Evolutionary conservation across 441 rosid species (phyloP).

Genomic region (Brassica balearica): DNA sequence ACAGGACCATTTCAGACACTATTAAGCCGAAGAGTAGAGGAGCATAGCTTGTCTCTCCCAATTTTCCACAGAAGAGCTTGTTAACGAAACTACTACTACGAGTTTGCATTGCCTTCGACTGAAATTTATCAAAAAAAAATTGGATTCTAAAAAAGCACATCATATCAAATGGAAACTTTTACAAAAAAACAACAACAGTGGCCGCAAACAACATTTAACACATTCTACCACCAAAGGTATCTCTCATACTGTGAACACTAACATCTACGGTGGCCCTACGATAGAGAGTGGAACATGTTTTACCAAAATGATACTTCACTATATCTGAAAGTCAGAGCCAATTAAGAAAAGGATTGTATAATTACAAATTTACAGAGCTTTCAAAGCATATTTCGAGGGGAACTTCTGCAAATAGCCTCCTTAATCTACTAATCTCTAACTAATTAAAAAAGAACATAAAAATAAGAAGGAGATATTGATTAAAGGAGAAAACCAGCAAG

Average conservation of each 20-base stretch:
- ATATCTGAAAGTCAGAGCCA: conserved; percentile 16
- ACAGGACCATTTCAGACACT: conserved; percentile 58
- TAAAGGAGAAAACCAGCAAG: conserved; percentile 13
- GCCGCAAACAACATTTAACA: conserved; percentile 3
- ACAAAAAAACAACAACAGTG: background rate
- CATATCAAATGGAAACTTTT: conserved; percentile 18
- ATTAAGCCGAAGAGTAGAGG: conserved; percentile 66
- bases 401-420: background rate
- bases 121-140: conserved; percentile 23
- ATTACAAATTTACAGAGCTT: background rate
- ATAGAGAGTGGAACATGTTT: conserved; percentile 14
- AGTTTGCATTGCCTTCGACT: conserved; percentile 71
- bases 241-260: conserved; percentile 9
- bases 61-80: conserved; percentile 60
- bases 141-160: conserved; percentile 11
- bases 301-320: conserved; percentile 8
- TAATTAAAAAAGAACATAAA: background rate
- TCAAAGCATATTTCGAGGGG: background rate
- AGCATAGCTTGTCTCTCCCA: conserved; percentile 70
- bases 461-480: conserved; percentile 5
- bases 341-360: background rate
- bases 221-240: background rate
- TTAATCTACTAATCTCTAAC: background rate
- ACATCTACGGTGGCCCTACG: conserved; percentile 3
- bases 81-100: conserved; percentile 51